Evolutionary conservation across 1,284 basidiomycete species (phyloP), one percentile per base, ranked within the genome.

Genomic region (Pseudozyma pruni): DNA sequence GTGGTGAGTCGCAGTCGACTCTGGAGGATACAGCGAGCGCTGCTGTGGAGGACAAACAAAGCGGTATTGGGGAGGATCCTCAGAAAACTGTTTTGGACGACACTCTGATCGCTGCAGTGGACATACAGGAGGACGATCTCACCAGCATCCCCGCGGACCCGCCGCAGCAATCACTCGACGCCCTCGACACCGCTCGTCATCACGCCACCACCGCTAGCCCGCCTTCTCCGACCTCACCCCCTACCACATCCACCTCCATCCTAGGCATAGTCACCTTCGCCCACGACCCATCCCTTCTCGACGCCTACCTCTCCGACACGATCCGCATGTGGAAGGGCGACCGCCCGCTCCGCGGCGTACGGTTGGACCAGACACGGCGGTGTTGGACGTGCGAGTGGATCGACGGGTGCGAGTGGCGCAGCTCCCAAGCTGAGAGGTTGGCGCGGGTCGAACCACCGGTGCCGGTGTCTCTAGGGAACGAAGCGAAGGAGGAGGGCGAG

Each of bases 361-460:
- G 22, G 1, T 27, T 66, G 14, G 31, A 46, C 3, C 59, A 74
- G 32, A 68, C 77, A 0, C 43, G 58, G 14, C 52, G 76, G 2
- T 81, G 79, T 33, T 62, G 69, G 55, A 55, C 50, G 6, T 81
- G 79, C 56, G 75, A 73, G 38, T 81, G 69, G 69, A 55, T 54
- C 3, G 56, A 77, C 4, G 74, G 63, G 0, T 81, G 79, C 43
- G 79, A 81, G 51, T 81, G 79, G 79, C 62, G 79, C 9, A 48
- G 38, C 1, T 7, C 20, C 11, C 59, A 68, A 29, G 19, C 37
- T 20, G 17, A 34, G 3, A 20, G 41, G 8, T 16, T 8, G 32
- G 17, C 31, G 11, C 42, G 19, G 23, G 16, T n/a, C 2, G 6
- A 42, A 17, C n/a, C n/a, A n/a, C n/a, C n/a, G n/a, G n/a, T n/a